These are phyloP conservation scores for Candida anglica DNA, from an alignment of 805 yeast genomes.

Conservation along the genomic window DNA sequence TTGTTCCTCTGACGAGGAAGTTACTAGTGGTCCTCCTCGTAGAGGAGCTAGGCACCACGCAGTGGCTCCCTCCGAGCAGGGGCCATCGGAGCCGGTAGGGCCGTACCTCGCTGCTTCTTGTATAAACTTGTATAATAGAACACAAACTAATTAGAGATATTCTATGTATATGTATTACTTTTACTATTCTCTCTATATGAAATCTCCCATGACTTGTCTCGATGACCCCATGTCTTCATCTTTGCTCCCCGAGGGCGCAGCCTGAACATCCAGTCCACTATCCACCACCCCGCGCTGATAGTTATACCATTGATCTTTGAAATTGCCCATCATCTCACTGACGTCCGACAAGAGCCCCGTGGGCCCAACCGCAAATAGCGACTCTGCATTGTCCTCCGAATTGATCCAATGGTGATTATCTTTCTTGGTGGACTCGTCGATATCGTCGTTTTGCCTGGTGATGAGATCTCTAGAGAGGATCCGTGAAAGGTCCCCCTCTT, in stretches of 20 bases:
- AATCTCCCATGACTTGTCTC: constrained; percentile 17
- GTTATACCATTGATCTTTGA: constrained; percentile 34
- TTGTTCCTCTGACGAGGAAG: too few relatives aligned
- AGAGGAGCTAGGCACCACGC: too few relatives aligned
- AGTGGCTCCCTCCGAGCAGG: not conserved
- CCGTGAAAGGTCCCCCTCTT: constrained; percentile 17
- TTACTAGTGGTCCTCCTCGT: too few relatives aligned
- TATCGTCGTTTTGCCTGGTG: constrained; percentile 28
- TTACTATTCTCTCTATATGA: constrained; percentile 9
- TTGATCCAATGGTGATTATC: constrained; percentile 49
- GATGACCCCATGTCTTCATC: constrained; percentile 10
- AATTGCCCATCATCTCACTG: constrained; percentile 51
- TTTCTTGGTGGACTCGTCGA: constrained; percentile 20
- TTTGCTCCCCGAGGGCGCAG: constrained; percentile 3
- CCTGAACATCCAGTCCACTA: not conserved
- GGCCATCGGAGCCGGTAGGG: constrained; percentile 3
- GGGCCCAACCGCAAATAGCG: constrained; percentile 56
- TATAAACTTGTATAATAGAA: too few relatives aligned
- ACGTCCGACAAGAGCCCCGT: constrained; percentile 67
- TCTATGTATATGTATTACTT: too few relatives aligned
- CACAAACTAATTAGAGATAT: too few relatives aligned
- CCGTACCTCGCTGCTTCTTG: not conserved
- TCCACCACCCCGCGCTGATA: not conserved
- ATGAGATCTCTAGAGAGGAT: constrained; percentile 33
- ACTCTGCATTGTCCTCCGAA: constrained; percentile 31